These are phyloP conservation scores for Gossypium laxum DNA, from an alignment of 441 rosid genomes.

Conservation along the genomic window DNA sequence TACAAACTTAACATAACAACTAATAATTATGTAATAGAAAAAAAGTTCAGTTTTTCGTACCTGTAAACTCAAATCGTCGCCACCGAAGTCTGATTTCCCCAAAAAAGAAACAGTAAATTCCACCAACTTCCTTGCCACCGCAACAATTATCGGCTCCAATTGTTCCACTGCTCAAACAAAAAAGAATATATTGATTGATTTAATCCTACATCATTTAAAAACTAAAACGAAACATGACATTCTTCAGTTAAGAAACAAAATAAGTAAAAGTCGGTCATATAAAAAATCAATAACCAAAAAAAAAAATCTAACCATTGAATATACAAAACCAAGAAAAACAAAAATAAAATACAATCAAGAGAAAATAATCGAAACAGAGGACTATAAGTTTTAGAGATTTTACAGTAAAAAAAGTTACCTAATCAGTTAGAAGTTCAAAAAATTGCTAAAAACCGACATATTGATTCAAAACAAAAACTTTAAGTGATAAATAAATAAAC, in stretches of 20 bases:
- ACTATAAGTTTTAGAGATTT: neutral
- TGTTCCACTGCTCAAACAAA: constrained; percentile 51
- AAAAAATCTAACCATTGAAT: neutral
- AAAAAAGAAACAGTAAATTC: constrained; percentile 77
- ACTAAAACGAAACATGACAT: neutral
- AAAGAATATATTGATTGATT: constrained; percentile 11
- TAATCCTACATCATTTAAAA: neutral
- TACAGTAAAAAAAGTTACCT: neutral
- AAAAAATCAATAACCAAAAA: neutral
- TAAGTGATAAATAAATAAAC: neutral
- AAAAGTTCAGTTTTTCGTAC: constrained; percentile 30
- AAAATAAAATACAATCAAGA: neutral
- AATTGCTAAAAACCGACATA: neutral
- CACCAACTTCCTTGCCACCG: constrained; percentile 58
- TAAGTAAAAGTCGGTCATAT: neutral
- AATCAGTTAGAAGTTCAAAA: neutral
- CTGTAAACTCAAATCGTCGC: constrained; percentile 56
- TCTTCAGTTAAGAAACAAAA: constrained; percentile 13
- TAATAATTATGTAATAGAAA: neutral
- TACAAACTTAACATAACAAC: neutral
- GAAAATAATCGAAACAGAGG: neutral
- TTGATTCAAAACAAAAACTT: neutral
- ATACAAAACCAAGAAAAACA: neutral
- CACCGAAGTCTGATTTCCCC: constrained; percentile 52
- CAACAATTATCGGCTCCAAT: constrained; percentile 59